Conservation (phyloP, 768 basidiomycete genomes). For the Antrodiella citrinella region DNA sequence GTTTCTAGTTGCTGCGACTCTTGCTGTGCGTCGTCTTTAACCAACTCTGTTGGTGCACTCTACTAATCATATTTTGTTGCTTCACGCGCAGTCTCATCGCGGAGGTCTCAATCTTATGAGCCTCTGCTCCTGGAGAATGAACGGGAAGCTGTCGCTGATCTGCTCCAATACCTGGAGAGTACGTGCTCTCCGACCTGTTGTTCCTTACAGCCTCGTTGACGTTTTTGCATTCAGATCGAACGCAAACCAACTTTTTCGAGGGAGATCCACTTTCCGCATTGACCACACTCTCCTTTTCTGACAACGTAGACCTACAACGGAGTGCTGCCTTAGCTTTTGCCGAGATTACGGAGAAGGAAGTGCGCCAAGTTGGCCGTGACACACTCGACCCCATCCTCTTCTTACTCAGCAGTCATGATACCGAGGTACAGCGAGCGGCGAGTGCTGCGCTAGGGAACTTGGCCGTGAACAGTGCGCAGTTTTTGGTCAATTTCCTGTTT, state of each 20-base stretch:
- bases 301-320: slow-evolving; percentile 97
- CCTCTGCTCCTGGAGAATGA: slow-evolving; percentile 86
- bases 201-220: slow-evolving; percentile 1
- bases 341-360: slow-evolving; percentile 99
- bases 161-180: slow-evolving; percentile 98
- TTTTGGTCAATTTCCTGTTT: slow-evolving; percentile 10
- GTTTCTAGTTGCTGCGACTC: slow-evolving; percentile 76
- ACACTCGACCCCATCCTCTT: slow-evolving; percentile 98
- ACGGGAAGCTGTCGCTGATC: slow-evolving; percentile 94
- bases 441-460: slow-evolving; percentile 96
- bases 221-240: slow-evolving; percentile 58
- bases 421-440: slow-evolving; percentile 96
- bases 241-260: slow-evolving; percentile 96
- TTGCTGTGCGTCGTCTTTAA: slow-evolving; percentile 49
- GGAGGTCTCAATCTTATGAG: slow-evolving; percentile 81
- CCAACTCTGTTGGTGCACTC: slow-evolving; percentile 2
- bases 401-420: slow-evolving; percentile 94
- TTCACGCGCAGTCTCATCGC: slow-evolving; percentile 54
- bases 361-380: slow-evolving; percentile 91
- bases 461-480: slow-evolving; percentile 87
- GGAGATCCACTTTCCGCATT: slow-evolving; percentile 89
- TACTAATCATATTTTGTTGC: slow-evolving; percentile 12
- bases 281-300: slow-evolving; percentile 95
- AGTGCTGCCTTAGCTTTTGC: slow-evolving; percentile 98
- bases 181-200: slow-evolving; percentile 25